phyloP scores from a whole-genome alignment of 768 basidiomycete genomes.

The Pisolithus microcarpus region DNA sequence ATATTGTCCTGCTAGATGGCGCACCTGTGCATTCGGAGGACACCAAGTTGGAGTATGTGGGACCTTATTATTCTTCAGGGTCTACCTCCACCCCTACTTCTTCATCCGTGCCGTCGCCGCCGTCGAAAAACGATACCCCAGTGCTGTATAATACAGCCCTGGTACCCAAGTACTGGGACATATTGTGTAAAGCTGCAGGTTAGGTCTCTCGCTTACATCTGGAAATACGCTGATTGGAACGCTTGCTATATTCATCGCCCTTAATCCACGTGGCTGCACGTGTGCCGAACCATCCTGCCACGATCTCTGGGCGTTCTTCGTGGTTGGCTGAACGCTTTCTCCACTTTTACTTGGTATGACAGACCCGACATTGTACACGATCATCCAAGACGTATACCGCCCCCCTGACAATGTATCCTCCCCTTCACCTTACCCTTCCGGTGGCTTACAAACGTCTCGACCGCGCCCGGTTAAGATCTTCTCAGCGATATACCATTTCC shows the following conservation, averaged over 20 bases:
- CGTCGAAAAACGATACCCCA: slow-evolving; percentile 17
- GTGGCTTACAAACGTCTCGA: slow-evolving; percentile 35
- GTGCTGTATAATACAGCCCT: slow-evolving; percentile 54
- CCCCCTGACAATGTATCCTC: slow-evolving; percentile 20
- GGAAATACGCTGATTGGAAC: background rate
- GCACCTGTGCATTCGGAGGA: slow-evolving; percentile 47
- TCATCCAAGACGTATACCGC: slow-evolving; percentile 53
- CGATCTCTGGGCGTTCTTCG: background rate
- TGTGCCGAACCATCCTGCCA: background rate
- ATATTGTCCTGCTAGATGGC: slow-evolving; percentile 46
- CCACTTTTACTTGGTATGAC: background rate
- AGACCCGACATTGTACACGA: slow-evolving; percentile 65
- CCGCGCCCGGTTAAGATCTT: slow-evolving; percentile 36
- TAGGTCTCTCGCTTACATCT: slow-evolving; percentile 11
- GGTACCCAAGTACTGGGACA: slow-evolving; percentile 60
- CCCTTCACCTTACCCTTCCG: slow-evolving; percentile 6
- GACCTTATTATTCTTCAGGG: slow-evolving; percentile 26
- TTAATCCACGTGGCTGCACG: background rate
- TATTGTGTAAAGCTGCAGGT: slow-evolving; percentile 51
- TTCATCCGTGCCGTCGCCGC: background rate
- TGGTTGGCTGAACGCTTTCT: background rate
- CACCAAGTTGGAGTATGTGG: slow-evolving; percentile 28
- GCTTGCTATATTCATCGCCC: background rate
- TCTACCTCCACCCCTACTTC: slow-evolving; percentile 20
- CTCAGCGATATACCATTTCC: slow-evolving; percentile 49